Evolutionary conservation across 495 filamentous ascomycete genomes (phyloP), one percentile per base, ranked within the genome.

Genomic region (Podospora bellae-mahoneyi): DNA sequence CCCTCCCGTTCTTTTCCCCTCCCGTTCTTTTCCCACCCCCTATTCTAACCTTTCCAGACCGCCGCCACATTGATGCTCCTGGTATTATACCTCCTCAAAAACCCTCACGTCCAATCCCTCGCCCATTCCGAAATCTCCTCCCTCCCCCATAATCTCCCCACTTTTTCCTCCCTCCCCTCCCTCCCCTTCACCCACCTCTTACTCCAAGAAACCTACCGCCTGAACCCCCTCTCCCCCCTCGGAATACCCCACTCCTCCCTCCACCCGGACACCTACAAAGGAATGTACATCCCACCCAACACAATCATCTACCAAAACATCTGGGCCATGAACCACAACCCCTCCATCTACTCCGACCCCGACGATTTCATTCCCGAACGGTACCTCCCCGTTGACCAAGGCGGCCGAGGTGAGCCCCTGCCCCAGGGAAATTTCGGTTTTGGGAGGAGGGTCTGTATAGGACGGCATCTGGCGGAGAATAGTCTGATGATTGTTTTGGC

Each of bases 121-220:
- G 86, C 87, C 3, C 86, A 86, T 68, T 83, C 79, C 7, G 87
- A 91, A 70, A 75, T 91, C 55, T 87, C 89, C 70, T 68, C 73
- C 15, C 81, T 88, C 2, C 34, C 64, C 2, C 76, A 80, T 58
- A 75, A 83, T 0, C 76, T 84, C 5, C 87, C 87, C 0, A 79
- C 72, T 23, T 85, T 83, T 72, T 74, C 77, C 7, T 86, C 89
- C 69, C 74, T 83, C 44, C 73, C 75, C 2, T 76, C 80, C 34
- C 76, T 90, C 3, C 84, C 80, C 2, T 89, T 89, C 72, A 78
- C 79, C 16, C 69, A 71, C 64, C 78, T 81, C 6, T 69, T 87
- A 5, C 80, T 87, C 20, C 85, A 87, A 58, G 88, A 90, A 72
- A 83, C 80, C 20, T 82, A 89, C 57, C 80, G 88, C 63, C 89